Evolutionary conservation across 441 rosid genomes (phyloP).

Genomic region (Populus hybrid): DNA sequence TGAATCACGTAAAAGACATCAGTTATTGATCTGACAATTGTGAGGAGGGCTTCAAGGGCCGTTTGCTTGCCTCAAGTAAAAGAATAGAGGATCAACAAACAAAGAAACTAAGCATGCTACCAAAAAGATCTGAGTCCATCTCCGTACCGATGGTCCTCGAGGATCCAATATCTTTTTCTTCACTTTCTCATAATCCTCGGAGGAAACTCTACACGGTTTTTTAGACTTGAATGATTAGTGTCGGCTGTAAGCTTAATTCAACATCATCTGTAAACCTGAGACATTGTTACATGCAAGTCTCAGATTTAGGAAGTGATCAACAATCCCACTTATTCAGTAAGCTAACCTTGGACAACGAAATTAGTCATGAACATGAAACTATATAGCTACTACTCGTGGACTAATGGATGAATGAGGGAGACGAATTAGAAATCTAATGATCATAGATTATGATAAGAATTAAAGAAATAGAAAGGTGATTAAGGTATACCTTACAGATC

Average conservation of each 20-base stretch:
- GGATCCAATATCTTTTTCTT: conserved; percentile 73
- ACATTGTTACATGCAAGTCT: neutral
- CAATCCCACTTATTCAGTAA: too few relatives aligned
- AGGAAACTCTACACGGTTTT: conserved; percentile 69
- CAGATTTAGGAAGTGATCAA: neutral
- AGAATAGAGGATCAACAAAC: conserved; percentile 84
- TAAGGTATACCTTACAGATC: conserved; percentile 61
- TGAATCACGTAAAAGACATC: conserved; percentile 74
- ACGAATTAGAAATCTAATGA: neutral
- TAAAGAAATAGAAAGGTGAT: conserved; percentile 2
- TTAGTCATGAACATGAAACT: neutral
- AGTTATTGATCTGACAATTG: conserved; percentile 55
- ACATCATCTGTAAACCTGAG: conserved; percentile 56
- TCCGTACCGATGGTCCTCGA: conserved; percentile 49
- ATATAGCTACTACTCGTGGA: too few relatives aligned
- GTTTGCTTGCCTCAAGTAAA: conserved; percentile 24
- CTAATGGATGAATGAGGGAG: neutral
- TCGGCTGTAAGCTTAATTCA: conserved; percentile 40
- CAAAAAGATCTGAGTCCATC: conserved; percentile 79
- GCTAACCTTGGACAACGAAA: neutral
- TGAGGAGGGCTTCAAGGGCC: conserved; percentile 55
- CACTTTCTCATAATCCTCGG: conserved; percentile 69
- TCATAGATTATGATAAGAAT: neutral
- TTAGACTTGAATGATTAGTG: conserved; percentile 48
- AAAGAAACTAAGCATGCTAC: conserved; percentile 68